These are phyloP conservation scores for Claviceps citrina DNA, from an alignment of 2,329 filamentous ascomycete genomes.

Conservation along the genomic window DNA sequence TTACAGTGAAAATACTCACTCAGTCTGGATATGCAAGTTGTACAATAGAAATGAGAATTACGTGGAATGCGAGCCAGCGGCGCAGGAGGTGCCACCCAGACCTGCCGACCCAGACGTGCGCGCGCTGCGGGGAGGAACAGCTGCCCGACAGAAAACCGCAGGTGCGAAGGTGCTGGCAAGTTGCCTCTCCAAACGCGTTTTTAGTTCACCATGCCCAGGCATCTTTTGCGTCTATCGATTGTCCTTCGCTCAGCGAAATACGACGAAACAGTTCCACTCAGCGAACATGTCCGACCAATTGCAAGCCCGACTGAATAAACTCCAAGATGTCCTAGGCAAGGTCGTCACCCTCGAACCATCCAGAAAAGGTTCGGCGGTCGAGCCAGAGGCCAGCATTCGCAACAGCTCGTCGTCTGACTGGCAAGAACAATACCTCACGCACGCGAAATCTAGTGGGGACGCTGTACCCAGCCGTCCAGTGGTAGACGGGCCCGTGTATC, in stretches of 20 bases:
- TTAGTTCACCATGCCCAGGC: too few relatives aligned
- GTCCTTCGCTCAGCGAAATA: background rate
- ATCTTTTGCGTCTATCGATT: too few relatives aligned
- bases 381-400: background rate
- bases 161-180: too few relatives aligned
- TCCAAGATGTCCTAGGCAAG: slow-evolving; percentile 9
- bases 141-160: too few relatives aligned
- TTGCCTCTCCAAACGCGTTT: too few relatives aligned
- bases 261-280: background rate
- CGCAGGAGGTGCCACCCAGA: background rate
- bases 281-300: slow-evolving; percentile 5
- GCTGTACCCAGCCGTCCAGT: background rate
- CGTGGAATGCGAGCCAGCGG: background rate
- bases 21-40: background rate
- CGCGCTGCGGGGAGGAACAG: too few relatives aligned
- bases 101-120: too few relatives aligned
- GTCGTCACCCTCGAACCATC: slow-evolving; percentile 4
- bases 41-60: background rate
- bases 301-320: slow-evolving; percentile 5
- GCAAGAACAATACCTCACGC: slow-evolving; percentile 1
- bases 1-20: too few relatives aligned
- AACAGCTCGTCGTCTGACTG: background rate
- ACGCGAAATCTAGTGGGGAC: background rate
- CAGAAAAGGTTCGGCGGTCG: background rate
- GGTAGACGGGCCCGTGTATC: background rate